Percentiles rank a stretch among this genome's conserved stretches.
Evolutionary conservation across 2,329 filamentous ascomycete genomes (phyloP).

Genomic region (Bertia moriformis): DNA sequence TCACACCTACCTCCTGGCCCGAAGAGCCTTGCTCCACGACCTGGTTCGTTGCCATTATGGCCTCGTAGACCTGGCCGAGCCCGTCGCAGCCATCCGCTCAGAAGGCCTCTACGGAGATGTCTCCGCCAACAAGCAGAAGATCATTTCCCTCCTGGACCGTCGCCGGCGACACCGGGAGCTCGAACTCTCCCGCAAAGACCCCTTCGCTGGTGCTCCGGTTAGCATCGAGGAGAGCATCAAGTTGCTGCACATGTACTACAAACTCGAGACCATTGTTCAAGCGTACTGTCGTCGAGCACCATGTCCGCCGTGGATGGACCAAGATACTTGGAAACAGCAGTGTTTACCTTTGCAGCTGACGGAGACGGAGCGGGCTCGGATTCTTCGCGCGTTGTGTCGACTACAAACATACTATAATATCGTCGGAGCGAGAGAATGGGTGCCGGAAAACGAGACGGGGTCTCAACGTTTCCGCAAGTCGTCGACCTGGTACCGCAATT

Average conservation of each 20-base stretch:
- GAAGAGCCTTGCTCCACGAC: not conserved
- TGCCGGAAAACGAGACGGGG: no score
- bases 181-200: not conserved
- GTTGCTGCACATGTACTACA: not conserved
- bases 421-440: not conserved
- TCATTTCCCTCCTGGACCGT: not conserved
- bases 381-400: not conserved
- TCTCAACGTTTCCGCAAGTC: not conserved
- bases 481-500: conserved; percentile 1
- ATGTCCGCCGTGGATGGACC: no score
- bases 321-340: not conserved
- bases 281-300: not conserved
- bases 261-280: not conserved
- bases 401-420: conserved; percentile 1
- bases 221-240: not conserved
- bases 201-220: not conserved
- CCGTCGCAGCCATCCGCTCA: not conserved
- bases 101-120: not conserved
- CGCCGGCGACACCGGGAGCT: no score
- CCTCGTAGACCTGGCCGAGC: not conserved
- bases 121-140: not conserved
- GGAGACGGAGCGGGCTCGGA: not conserved
- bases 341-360: not conserved
- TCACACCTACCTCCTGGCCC: not conserved
- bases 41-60: not conserved